Base-by-base conservation (phyloP, 345 rosid species). In the Camelina laxa region DNA sequence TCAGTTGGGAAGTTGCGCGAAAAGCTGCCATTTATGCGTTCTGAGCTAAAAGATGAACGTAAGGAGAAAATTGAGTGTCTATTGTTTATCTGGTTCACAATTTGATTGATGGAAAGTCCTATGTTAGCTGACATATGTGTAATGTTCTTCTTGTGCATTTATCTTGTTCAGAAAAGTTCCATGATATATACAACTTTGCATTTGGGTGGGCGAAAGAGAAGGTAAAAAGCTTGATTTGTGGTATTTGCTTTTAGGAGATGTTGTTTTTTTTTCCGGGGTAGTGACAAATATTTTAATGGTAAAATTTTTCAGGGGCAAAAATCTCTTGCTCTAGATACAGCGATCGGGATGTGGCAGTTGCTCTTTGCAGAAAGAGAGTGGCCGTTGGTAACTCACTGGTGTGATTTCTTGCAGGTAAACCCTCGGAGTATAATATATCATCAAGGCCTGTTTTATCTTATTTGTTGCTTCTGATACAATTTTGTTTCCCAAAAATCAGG, bases 201-300 rank as follows among this genome's bases (percentile, higher is more conserved):
- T 95, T 92, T 84, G 93, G 90, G 61, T 95, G 99, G 98, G 98
- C 98, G 60, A 95, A 88, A 83, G 99, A 95, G 83, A 95, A 95
- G 97, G 99, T 95, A 82, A 36, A 30, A 22, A 10, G 7, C 72
- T 62, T 65, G 45, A n/a, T 56, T 47, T 33, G 39, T 44, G 17
- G 48, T 61, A 11, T 61, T 63, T 62, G 47, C 56, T 22, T 17
- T 55, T 51, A 11, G 0, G 58, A 45, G 54, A 12, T 56, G 39
- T 54, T 73, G 31, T 45, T n/a, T 45, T 41, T 54, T 49, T 55
- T 13, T 17, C 55, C 9, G 19, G 10, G 60, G 5, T 33, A 44
- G 49, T 72, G 74, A 51, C 50, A 65, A 36, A 58, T 6, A 15
- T 6, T 19, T 0, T 47, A 12, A 30, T 3, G 49, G 63, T 65